Percentiles rank a stretch among this genome's conserved stretches.
phyloP scores from a whole-genome alignment of 2,329 filamentous ascomycete genomes.

The Neoarthrinium moseri region DNA sequence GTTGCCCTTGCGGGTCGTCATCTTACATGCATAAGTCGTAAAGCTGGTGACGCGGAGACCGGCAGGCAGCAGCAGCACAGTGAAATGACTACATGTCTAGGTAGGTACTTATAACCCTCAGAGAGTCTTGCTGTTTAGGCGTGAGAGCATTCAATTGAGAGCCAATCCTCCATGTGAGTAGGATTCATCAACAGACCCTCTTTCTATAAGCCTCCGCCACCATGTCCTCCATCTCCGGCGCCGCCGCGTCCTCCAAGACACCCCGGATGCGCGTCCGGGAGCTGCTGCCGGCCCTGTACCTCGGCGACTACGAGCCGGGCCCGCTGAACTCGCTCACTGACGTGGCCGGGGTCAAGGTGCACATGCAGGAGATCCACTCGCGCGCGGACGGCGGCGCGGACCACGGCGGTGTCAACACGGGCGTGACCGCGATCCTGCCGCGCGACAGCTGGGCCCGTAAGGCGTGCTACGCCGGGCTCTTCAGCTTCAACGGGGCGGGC shows the following conservation, averaged over 20 bases:
- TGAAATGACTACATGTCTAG: no score
- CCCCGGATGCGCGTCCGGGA: conserved; percentile 37
- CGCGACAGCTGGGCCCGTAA: conserved; percentile 41
- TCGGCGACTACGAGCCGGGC: conserved; percentile 43
- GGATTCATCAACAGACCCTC: no score
- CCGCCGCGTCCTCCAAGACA: conserved; percentile 7
- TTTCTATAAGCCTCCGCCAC: conserved; percentile 9
- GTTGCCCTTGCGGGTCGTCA: no score
- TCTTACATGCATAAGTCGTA: no score
- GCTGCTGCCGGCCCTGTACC: conserved; percentile 40
- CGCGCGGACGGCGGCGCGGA: no score
- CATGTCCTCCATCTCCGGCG: conserved; percentile 11
- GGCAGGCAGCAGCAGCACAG: no score
- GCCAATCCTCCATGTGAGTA: no score
- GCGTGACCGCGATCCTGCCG: conserved; percentile 49
- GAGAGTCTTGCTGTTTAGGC: no score
- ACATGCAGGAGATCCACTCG: conserved; percentile 40
- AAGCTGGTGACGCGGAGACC: no score
- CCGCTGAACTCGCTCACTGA: conserved; percentile 51
- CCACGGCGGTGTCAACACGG: conserved; percentile 42
- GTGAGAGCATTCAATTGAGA: no score
- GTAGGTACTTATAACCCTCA: no score
- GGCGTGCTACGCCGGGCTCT: conserved; percentile 48
- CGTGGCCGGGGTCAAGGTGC: conserved; percentile 45
- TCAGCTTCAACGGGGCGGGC: conserved; percentile 63